These are phyloP conservation scores for Pisolithus sp. DNA, from an alignment of 768 basidiomycete genomes.

Conservation along the genomic window DNA sequence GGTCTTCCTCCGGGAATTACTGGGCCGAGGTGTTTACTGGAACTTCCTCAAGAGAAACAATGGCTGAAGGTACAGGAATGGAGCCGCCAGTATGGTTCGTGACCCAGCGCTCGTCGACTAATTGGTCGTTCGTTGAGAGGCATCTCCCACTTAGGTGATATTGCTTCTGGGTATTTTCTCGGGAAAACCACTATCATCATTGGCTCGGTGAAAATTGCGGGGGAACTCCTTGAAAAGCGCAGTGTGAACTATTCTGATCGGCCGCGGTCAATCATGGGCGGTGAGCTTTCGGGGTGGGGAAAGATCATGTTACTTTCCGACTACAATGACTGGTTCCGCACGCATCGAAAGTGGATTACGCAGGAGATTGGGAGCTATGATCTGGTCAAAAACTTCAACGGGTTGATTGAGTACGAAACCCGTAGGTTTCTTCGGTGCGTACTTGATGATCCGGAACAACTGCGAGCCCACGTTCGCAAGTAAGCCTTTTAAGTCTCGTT, in stretches of 20 bases:
- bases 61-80: conserved; percentile 10
- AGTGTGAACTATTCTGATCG: conserved; percentile 35
- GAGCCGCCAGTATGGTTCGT: conserved; percentile 10
- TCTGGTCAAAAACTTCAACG: conserved; percentile 6
- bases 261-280: conserved; percentile 14
- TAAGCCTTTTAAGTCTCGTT: background rate
- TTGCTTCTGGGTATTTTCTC: conserved; percentile 8
- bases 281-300: conserved; percentile 16
- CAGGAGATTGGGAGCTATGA: conserved; percentile 12
- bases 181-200: conserved; percentile 36
- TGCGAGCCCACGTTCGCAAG: conserved; percentile 11
- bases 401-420: conserved; percentile 15
- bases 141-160: conserved; percentile 7
- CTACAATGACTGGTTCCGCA: conserved; percentile 10
- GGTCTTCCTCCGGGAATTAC: conserved; percentile 11
- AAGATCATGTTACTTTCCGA: conserved; percentile 14
- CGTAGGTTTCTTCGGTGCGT: conserved; percentile 7
- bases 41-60: conserved; percentile 6
- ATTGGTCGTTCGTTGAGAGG: background rate
- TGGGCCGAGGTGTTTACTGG: conserved; percentile 8
- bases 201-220: conserved; percentile 35
- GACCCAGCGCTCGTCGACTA: background rate
- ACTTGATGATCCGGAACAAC: conserved; percentile 6
- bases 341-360: conserved; percentile 14
- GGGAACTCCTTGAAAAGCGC: conserved; percentile 43